Evolutionary conservation across 2,329 filamentous ascomycete genomes (phyloP), one percentile per base, ranked within the genome.

Genomic region (Xylaria sp.): DNA sequence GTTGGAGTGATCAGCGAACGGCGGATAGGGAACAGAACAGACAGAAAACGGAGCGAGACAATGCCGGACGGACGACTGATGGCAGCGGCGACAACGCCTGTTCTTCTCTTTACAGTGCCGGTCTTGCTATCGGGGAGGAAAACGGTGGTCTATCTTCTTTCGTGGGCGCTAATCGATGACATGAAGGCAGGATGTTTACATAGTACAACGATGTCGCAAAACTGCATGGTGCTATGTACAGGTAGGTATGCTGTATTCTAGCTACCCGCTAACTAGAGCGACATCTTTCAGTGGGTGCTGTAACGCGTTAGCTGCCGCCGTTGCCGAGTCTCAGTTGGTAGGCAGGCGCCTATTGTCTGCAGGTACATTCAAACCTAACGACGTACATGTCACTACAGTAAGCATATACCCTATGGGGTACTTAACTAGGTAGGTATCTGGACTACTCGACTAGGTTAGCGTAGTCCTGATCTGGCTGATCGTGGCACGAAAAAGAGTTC

Each of bases 191-290:
- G 36, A 46, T 52, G 41, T 53, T 43, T 23, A 52, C n/a, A n/a
- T n/a, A n/a, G n/a, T n/a, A n/a, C 53, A 46, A 46, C 65, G 46
- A 67, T 46, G 60, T 67, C 65, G 65, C 65, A 63, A 63, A 63
- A 65, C 45, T 10, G 41, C 34, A n/a, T 41, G 23, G 61, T 52
- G 12, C 25, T 41, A 18, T 41, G 53, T 30, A 28, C 3, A 30
- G 53, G 45, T 25, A 50, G 1, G n/a, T 15, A 34, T 23, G 30
- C 50, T 12, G 50, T n/a, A 34, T 8, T 10, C 28, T 34, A 18
- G 13, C 13, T 48, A 28, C n/a, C 41, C 9, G 43, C 43, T 34
- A 56, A 20, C 43, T 34, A 56, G 52, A 39, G 30, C 20, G 20
- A 39, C 32, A 56, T 10, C 34, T 39, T 56, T 18, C 32, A 39